Conservation (phyloP, 1,284 basidiomycete species). For the Earliella scabrosa region DNA sequence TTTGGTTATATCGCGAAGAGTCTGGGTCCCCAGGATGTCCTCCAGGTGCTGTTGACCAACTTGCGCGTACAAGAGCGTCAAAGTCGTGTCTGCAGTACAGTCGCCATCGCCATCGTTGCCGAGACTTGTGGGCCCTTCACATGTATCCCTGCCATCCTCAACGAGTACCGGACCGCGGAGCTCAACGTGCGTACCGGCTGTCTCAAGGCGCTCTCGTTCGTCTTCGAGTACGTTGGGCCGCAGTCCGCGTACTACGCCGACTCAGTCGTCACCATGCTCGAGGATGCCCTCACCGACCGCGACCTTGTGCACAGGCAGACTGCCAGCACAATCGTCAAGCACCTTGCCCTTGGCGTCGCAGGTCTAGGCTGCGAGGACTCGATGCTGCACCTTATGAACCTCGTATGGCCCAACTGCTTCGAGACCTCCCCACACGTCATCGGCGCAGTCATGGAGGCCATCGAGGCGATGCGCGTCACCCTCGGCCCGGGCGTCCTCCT, state of each 20-base stretch:
- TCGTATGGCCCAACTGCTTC: conserved; percentile 99
- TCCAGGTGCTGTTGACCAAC: conserved; percentile 96
- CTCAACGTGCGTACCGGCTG: conserved; percentile 99
- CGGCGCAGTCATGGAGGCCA: conserved; percentile 94
- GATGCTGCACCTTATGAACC: conserved; percentile 96
- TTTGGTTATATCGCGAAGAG: conserved; percentile 99
- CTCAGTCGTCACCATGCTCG: conserved; percentile 96
- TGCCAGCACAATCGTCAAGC: conserved; percentile 98
- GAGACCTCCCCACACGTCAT: conserved; percentile 99
- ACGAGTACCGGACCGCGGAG: conserved; percentile 98
- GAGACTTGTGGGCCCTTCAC: conserved; percentile 99
- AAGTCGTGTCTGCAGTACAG: conserved; percentile 97
- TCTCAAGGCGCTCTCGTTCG: conserved; percentile 97
- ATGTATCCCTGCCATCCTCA: conserved; percentile 97
- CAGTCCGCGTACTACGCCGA: conserved; percentile 99
- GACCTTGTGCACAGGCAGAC: conserved; percentile 99
- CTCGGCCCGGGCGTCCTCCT: conserved; percentile 93
- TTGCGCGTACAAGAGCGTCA: conserved; percentile 98
- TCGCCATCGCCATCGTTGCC: conserved; percentile 97
- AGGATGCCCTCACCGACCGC: conserved; percentile 97
- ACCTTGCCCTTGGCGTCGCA: conserved; percentile 95
- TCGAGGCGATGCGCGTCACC: conserved; percentile 96
- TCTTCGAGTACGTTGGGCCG: conserved; percentile 99
- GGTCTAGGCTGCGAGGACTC: conserved; percentile 98
- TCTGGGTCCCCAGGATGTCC: conserved; percentile 98